phyloP scores from a whole-genome alignment of 164 flowering plant species.

The Stephania yunnanensis region DNA sequence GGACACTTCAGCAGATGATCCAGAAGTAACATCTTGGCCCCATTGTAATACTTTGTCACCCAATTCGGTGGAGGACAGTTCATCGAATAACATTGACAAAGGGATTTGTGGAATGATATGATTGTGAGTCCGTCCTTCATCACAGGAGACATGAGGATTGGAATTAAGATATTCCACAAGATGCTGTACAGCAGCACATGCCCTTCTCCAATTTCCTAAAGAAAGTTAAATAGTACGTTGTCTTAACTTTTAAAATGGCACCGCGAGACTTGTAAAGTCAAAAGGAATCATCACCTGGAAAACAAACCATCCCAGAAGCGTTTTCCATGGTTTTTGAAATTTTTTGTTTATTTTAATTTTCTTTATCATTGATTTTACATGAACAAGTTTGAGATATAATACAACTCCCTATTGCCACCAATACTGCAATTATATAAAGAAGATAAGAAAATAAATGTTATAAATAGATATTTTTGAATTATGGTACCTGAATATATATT shows the following conservation, averaged over 20 bases:
- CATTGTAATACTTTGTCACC: slow-evolving; percentile 41
- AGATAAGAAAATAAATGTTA: background rate
- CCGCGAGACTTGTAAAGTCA: background rate
- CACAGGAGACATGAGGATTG: slow-evolving; percentile 17
- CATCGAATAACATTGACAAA: slow-evolving; percentile 61
- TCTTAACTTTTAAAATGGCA: background rate
- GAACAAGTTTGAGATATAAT: background rate
- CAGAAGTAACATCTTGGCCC: slow-evolving; percentile 28
- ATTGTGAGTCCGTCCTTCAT: slow-evolving; percentile 21
- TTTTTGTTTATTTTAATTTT: too few relatives aligned
- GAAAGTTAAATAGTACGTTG: slow-evolving; percentile 1
- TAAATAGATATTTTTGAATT: background rate
- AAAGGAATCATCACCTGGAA: background rate
- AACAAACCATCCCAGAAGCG: background rate
- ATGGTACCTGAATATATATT: slow-evolving; percentile 68
- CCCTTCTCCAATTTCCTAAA: slow-evolving; percentile 85
- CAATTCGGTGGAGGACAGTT: slow-evolving; percentile 22
- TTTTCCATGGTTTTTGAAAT: background rate
- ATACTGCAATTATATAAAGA: background rate
- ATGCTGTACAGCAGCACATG: slow-evolving; percentile 55
- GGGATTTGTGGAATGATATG: slow-evolving; percentile 40
- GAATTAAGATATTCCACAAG: slow-evolving; percentile 51
- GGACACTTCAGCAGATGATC: slow-evolving; percentile 23
- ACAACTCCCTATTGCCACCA: slow-evolving; percentile 4
- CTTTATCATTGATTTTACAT: too few relatives aligned